These are phyloP conservation scores for Tylopilus intermedius DNA, from an alignment of 768 basidiomycete species.

Conservation along the genomic window DNA sequence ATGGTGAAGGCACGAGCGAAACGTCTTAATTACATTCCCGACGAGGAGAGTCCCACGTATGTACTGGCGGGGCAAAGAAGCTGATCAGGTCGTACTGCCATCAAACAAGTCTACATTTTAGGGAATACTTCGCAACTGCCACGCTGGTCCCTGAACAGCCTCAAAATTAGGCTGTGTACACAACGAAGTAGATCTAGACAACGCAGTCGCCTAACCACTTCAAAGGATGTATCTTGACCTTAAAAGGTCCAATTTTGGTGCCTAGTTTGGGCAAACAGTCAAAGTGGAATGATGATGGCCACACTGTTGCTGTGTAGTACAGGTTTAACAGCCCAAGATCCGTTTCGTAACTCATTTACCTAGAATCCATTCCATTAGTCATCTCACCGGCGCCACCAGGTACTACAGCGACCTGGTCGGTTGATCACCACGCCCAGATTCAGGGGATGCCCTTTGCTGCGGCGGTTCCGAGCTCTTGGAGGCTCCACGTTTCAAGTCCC, in stretches of 20 bases:
- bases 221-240: too few species aligned
- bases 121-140: constrained; percentile 19
- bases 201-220: too few species aligned
- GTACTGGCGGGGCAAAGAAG: constrained; percentile 34
- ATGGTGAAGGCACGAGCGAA: constrained; percentile 16
- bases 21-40: constrained; percentile 30
- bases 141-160: background rate
- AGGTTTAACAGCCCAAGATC: too few species aligned
- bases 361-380: background rate
- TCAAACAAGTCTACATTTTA: constrained; percentile 24
- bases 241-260: too few species aligned
- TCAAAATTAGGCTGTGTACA: too few species aligned
- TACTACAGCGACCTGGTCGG: too few species aligned
- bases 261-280: too few species aligned
- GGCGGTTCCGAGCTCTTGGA: background rate
- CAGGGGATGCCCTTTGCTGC: background rate
- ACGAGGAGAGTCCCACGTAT: constrained; percentile 33
- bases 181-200: too few species aligned
- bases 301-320: too few species aligned
- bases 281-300: too few species aligned
- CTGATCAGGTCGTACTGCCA: constrained; percentile 29
- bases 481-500: background rate
- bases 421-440: background rate
- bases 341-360: background rate
- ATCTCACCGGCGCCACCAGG: too few species aligned